phyloP scores from a whole-genome alignment of 306 rosid species.

The Dryas octopetala region DNA sequence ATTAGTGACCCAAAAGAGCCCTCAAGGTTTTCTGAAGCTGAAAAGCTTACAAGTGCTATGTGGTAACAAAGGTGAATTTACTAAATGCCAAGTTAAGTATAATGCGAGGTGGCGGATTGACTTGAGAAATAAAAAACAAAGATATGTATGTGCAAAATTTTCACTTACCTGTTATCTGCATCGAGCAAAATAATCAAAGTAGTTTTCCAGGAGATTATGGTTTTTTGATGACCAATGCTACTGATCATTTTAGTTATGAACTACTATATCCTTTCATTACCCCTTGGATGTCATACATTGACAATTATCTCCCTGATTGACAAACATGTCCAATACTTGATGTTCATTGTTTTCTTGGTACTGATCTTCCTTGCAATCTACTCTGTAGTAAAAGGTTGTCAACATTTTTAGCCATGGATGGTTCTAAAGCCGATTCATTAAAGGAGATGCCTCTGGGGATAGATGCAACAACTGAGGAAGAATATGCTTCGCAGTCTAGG shows the following conservation, averaged over 20 bases:
- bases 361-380: conserved; percentile 9
- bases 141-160: no score
- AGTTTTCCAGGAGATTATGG: neutral
- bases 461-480: conserved; percentile 58
- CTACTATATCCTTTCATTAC: neutral
- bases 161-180: neutral
- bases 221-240: neutral
- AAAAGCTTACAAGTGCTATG: no score
- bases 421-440: conserved; percentile 30
- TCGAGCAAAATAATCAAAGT: neutral
- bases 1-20: neutral
- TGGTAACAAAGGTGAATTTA: neutral
- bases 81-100: neutral
- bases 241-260: neutral
- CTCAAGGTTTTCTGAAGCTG: neutral
- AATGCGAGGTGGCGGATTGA: conserved; percentile 1
- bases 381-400: conserved; percentile 38
- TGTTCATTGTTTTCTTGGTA: conserved; percentile 18
- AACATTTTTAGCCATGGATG: conserved; percentile 51
- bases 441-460: conserved; percentile 54
- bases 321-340: neutral
- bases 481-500: conserved; percentile 59
- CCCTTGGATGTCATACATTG: neutral
- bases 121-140: neutral
- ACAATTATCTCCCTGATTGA: no score